Conservation (phyloP, 2,329 filamentous ascomycete species). For the Fusarium goolgardi region DNA sequence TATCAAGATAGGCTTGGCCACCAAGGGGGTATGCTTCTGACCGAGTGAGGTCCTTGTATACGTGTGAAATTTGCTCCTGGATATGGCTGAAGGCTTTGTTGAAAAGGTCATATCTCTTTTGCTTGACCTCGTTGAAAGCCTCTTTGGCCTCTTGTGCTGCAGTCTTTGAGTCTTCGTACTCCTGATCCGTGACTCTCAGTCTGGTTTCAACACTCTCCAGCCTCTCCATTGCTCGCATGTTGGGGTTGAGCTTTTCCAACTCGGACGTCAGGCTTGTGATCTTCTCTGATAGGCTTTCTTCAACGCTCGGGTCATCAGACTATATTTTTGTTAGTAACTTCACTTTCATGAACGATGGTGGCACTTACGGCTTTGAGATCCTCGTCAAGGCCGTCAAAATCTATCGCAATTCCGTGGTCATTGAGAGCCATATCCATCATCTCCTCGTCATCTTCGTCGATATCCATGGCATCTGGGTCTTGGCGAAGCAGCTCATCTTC, state of each 20-base stretch:
- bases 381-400: slow-evolving; percentile 84
- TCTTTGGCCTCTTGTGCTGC: slow-evolving; percentile 80
- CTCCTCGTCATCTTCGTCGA: slow-evolving; percentile 76
- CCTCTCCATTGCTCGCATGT: slow-evolving; percentile 94
- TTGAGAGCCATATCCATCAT: slow-evolving; percentile 75
- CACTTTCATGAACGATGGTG: not conserved
- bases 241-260: slow-evolving; percentile 94
- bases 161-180: slow-evolving; percentile 86
- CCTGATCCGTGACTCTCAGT: slow-evolving; percentile 84
- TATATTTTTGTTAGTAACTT: slow-evolving; percentile 55
- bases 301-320: slow-evolving; percentile 76
- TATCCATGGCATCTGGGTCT: slow-evolving; percentile 91
- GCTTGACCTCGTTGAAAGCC: slow-evolving; percentile 85
- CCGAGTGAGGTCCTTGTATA: slow-evolving; percentile 95
- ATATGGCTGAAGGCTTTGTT: slow-evolving; percentile 96
- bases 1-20: slow-evolving; percentile 88
- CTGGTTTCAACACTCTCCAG: slow-evolving; percentile 86
- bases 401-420: slow-evolving; percentile 90
- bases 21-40: slow-evolving; percentile 93
- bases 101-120: slow-evolving; percentile 88
- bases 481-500: slow-evolving; percentile 81
- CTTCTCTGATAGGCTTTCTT: slow-evolving; percentile 80
- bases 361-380: slow-evolving; percentile 79
- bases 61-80: slow-evolving; percentile 89
- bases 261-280: slow-evolving; percentile 80